These are phyloP conservation scores for Sequoiadendron giganteum DNA, from an alignment of 75 land plant species.

Conservation along the genomic window DNA sequence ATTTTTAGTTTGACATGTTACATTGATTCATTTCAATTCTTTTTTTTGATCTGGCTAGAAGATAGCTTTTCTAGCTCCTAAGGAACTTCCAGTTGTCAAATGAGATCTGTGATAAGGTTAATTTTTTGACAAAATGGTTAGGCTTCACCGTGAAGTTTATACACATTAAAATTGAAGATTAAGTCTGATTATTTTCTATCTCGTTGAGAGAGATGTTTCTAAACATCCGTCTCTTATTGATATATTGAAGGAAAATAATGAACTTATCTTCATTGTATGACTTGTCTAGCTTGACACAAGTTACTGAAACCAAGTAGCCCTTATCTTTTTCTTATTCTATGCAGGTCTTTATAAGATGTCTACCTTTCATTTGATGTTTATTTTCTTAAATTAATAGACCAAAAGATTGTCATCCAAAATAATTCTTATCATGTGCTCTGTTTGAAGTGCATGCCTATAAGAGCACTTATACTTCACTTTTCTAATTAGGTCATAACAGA, in stretches of 20 bases:
- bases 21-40: neutral
- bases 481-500: neutral
- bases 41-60: neutral
- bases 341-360: neutral
- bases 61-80: neutral
- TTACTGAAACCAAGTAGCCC: neutral
- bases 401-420: neutral
- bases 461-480: neutral
- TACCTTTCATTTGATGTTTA: neutral
- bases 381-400: neutral
- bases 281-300: neutral
- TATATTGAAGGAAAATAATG: neutral
- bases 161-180: neutral
- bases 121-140: neutral
- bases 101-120: neutral
- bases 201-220: neutral
- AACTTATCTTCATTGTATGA: neutral
- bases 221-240: neutral
- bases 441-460: neutral
- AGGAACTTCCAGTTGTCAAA: neutral
- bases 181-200: neutral
- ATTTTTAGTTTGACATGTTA: slow-evolving; percentile 1
- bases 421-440: neutral
- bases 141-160: neutral
- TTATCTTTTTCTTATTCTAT: neutral